These are phyloP conservation scores for Oxytropis ochrocephala DNA, from an alignment of 306 rosid genomes.

Conservation along the genomic window DNA sequence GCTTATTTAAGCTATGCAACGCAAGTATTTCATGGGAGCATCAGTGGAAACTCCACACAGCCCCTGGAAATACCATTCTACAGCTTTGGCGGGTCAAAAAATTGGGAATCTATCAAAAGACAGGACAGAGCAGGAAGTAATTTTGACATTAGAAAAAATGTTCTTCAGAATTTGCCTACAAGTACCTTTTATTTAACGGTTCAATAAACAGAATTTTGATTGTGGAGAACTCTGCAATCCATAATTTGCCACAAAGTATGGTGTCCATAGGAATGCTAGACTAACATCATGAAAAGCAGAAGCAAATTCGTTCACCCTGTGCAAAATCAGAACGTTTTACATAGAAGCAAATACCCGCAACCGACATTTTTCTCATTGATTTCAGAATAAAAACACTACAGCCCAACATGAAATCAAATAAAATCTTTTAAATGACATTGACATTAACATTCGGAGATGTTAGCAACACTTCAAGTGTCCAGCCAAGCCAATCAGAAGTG, in stretches of 20 bases:
- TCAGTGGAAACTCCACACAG: background rate
- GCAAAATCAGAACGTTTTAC: constrained; percentile 36
- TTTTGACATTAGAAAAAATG: background rate
- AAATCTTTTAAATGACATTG: background rate
- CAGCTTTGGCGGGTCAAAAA: background rate
- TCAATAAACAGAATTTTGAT: constrained; percentile 32
- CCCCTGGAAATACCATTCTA: background rate
- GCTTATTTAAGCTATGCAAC: background rate
- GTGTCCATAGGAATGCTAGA: constrained; percentile 22
- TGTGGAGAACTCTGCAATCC: constrained; percentile 26
- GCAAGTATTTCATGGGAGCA: background rate
- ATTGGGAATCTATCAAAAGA: background rate
- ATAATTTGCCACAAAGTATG: constrained; percentile 15
- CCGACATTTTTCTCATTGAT: constrained; percentile 10
- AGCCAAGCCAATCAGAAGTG: constrained; percentile 67
- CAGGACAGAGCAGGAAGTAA: background rate
- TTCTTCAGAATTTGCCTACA: constrained; percentile 21
- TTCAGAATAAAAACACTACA: background rate
- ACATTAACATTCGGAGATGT: constrained; percentile 11
- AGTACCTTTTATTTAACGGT: constrained; percentile 34
- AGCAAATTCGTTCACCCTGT: constrained; percentile 31
- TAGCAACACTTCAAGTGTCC: constrained; percentile 21
- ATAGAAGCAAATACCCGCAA: constrained; percentile 26
- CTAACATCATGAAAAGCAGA: constrained; percentile 36
- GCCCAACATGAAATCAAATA: background rate